A percentile compares a stretch with the other conserved stretches of the same genome.
phyloP scores from a whole-genome alignment of 2,329 filamentous ascomycete species.

The Xylariaceae sp. region DNA sequence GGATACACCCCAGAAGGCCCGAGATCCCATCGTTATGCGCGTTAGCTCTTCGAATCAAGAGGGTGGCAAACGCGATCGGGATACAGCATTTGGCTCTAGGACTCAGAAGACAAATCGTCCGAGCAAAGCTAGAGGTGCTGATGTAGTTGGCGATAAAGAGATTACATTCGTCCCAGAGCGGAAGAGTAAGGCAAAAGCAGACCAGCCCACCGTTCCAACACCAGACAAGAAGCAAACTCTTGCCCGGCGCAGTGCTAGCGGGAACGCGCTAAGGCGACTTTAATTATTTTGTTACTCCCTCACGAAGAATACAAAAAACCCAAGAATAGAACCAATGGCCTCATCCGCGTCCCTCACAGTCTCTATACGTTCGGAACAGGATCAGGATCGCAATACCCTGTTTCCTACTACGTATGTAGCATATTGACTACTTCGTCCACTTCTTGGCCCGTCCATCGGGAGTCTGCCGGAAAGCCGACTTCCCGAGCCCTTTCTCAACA shows the following conservation, averaged over 20 bases:
- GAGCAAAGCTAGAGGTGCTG: conserved; percentile 40
- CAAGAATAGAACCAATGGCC: conserved; percentile 3
- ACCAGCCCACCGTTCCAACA: conserved; percentile 18
- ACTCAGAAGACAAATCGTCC: conserved; percentile 45
- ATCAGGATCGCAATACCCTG: conserved; percentile 5
- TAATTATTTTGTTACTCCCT: conserved; percentile 47
- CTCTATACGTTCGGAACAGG: not conserved
- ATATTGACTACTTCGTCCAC: conserved; percentile 26
- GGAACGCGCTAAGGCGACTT: conserved; percentile 58
- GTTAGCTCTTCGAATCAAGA: conserved; percentile 64
- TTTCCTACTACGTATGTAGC: not conserved
- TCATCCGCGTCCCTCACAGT: conserved; percentile 2
- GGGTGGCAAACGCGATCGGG: conserved; percentile 49
- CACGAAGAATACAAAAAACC: conserved; percentile 6
- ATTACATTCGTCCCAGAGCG: conserved; percentile 66
- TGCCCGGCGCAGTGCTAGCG: conserved; percentile 64
- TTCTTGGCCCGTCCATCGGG: conserved; percentile 28
- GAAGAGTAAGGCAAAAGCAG: conserved; percentile 39
- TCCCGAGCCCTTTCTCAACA: conserved; percentile 51
- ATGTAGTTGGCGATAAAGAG: conserved; percentile 57
- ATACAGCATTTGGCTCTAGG: conserved; percentile 53
- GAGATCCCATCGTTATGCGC: conserved; percentile 52
- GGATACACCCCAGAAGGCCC: conserved; percentile 22
- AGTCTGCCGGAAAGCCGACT: conserved; percentile 26
- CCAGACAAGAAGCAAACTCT: conserved; percentile 31